Base-by-base conservation (phyloP, 345 rosid genomes). In the Populus simonii region DNA sequence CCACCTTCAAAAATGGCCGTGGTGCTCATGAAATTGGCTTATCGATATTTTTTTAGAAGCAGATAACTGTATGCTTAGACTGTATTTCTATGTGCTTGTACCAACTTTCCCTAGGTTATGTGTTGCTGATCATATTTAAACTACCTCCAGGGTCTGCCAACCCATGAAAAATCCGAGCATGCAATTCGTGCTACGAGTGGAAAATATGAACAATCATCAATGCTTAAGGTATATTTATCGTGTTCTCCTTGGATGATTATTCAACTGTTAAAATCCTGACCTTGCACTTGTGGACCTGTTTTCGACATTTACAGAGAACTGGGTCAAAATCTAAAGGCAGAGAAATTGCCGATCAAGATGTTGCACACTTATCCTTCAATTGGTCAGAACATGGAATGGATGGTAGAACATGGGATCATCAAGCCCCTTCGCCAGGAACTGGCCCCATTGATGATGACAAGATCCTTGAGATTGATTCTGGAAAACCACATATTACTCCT, bases 161-260 rank as follows among this genome's bases (percentile, higher is more conserved):
- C 99, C 33, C 95, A 94, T 7, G 94, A 93, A 81, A 93, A 96
- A 65, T 85, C 83, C 27, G 96, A 93, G 80, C 86, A 87, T 78
- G 81, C 82, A 0, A 79, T 82, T 78, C 86, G 91, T 53, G 81
- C 82, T 6, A 88, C 84, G 85, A 86, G 86, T 71, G 70, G 86
- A 70, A 95, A 89, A 39, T 79, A 77, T 69, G 87, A 85, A 45
- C 91, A 82, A 31, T 86, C 92, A 62, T 86, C 90, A 65, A 66
- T 82, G 68, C 85, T 85, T 11, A 89, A 88, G 94, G 99, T 93
- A 86, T 41, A 38, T 11, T 71, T 7, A 29, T 51, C 47, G 36
- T 18, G 13, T 38, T 75, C 43, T 4, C 8, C 31, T 20, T 18
- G 9, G 38, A 38, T 38, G 65, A 27, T 76, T 27, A 16, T 27